A percentile compares a stretch with the other conserved stretches of the same genome.
Conservation (phyloP, 306 rosid genomes). For the Begonia masoniana region DNA sequence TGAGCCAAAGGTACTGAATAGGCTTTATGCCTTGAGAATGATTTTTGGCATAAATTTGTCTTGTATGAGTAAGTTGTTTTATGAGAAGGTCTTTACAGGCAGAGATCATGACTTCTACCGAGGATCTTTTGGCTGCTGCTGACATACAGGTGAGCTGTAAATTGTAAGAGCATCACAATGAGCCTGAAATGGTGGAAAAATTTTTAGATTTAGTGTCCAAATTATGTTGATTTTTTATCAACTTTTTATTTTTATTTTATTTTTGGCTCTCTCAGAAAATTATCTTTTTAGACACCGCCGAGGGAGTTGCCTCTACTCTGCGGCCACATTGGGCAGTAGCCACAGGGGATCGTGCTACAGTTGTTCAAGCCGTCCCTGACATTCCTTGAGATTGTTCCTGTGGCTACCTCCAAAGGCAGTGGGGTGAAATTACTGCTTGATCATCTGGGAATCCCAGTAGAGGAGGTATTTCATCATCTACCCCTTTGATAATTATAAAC, state of each 20-base stretch:
- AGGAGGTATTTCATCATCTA: conserved; percentile 36
- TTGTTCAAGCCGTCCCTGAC: conserved; percentile 75
- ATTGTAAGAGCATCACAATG: neutral
- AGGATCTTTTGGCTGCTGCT: conserved; percentile 62
- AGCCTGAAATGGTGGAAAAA: too few species aligned
- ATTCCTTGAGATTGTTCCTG: conserved; percentile 85
- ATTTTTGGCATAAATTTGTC: conserved; percentile 7
- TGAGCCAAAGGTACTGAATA: conserved; percentile 72
- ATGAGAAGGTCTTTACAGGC: conserved; percentile 38
- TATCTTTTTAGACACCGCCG: conserved; percentile 54
- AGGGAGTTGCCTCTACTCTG: conserved; percentile 43
- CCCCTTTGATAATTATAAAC: neutral
- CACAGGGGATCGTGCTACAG: conserved; percentile 43
- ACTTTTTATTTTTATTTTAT: too few species aligned
- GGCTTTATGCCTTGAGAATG: conserved; percentile 4
- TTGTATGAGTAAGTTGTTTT: conserved; percentile 13
- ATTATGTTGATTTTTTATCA: too few species aligned
- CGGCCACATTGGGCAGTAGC: conserved; percentile 90
- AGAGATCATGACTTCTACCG: conserved; percentile 79
- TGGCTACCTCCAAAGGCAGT: conserved; percentile 73
- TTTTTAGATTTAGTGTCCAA: too few species aligned
- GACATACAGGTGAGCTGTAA: conserved; percentile 56
- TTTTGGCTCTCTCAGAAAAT: conserved; percentile 47
- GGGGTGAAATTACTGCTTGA: conserved; percentile 79
- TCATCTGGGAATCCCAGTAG: conserved; percentile 58